phyloP scores from a whole-genome alignment of 2,329 filamentous ascomycete species.

The Pseudocercospora vitis region DNA sequence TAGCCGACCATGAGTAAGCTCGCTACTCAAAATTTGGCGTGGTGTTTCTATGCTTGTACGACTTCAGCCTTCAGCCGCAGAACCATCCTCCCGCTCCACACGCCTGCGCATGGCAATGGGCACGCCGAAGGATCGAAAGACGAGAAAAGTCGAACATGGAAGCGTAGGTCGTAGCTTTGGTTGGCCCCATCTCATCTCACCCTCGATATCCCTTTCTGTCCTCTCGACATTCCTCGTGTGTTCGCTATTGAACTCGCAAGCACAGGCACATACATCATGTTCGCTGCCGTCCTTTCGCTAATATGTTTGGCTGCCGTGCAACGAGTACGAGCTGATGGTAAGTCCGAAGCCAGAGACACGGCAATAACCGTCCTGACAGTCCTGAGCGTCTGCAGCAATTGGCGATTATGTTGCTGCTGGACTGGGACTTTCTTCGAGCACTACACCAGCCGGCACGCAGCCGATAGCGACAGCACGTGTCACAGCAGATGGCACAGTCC shows the following conservation, averaged over 20 bases:
- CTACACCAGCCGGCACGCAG: background rate
- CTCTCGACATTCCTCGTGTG: background rate
- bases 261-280: background rate
- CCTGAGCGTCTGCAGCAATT: background rate
- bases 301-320: background rate
- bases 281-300: background rate
- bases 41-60: too few relatives aligned
- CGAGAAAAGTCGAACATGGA: background rate
- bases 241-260: background rate
- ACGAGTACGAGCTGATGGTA: background rate
- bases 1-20: too few relatives aligned
- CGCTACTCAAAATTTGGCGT: too few relatives aligned
- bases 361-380: background rate
- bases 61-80: slow-evolving; percentile 3
- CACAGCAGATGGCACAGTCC: background rate
- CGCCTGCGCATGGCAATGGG: background rate
- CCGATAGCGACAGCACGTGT: background rate
- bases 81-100: background rate
- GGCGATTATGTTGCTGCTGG: slow-evolving; percentile 12
- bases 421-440: background rate
- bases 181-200: too few relatives aligned
- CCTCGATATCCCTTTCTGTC: background rate
- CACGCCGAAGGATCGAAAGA: background rate
- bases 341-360: background rate
- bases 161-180: background rate